These are phyloP conservation scores for Chlorencoelia australis DNA, from an alignment of 2,329 filamentous ascomycete species.

Conservation along the genomic window DNA sequence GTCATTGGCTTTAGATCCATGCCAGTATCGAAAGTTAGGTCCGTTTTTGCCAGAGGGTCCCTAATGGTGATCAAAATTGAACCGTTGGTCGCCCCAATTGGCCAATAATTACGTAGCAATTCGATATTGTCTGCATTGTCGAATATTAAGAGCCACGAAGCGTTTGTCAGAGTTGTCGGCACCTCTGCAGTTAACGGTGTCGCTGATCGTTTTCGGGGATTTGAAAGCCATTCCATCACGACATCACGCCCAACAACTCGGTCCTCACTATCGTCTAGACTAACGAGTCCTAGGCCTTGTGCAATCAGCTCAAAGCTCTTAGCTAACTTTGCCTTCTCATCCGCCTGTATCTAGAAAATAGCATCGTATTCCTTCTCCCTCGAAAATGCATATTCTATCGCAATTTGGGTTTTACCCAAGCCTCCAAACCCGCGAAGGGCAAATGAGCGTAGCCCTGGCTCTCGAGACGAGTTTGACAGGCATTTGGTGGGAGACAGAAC, in stretches of 20 bases:
- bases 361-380: slow-evolving; percentile 13
- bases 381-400: slow-evolving; percentile 15
- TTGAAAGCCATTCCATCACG: slow-evolving; percentile 6
- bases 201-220: background rate
- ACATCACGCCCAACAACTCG: slow-evolving; percentile 3
- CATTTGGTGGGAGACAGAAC: too few species aligned
- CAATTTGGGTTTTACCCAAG: slow-evolving; percentile 22
- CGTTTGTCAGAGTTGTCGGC: too few species aligned
- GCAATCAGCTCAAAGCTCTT: slow-evolving; percentile 4
- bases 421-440: slow-evolving; percentile 18
- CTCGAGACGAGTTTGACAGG: too few species aligned
- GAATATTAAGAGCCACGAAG: slow-evolving; percentile 18
- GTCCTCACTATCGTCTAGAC: background rate
- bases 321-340: slow-evolving; percentile 7
- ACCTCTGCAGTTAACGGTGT: background rate
- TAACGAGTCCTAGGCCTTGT: slow-evolving; percentile 1
- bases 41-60: slow-evolving; percentile 3
- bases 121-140: slow-evolving; percentile 20
- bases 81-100: slow-evolving; percentile 9
- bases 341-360: slow-evolving; percentile 19
- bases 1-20: background rate
- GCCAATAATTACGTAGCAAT: slow-evolving; percentile 13
- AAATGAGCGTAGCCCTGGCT: slow-evolving; percentile 15
- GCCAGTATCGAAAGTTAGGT: background rate
- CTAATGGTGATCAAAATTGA: slow-evolving; percentile 14